These are phyloP conservation scores for Rhodotorula sp. DNA, from an alignment of 1,284 basidiomycete genomes.

Conservation along the genomic window DNA sequence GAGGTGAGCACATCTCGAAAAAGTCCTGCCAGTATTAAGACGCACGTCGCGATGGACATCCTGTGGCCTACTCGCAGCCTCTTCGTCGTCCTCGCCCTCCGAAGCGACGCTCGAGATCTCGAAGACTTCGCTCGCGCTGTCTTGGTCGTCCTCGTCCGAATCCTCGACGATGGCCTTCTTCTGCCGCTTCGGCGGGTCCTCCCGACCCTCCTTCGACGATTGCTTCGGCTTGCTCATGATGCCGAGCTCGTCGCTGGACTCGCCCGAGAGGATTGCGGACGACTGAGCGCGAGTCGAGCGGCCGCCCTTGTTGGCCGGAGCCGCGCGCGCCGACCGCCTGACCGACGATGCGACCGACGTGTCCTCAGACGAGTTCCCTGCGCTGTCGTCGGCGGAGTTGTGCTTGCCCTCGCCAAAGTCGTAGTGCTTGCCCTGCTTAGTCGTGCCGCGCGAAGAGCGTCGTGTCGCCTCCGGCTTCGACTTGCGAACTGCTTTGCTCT, in stretches of 20 bases:
- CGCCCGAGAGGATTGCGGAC: background rate
- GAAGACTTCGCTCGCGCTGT: background rate
- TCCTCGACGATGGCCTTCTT: background rate
- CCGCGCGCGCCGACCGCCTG: background rate
- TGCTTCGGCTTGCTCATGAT: background rate
- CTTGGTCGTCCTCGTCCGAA: conserved; percentile 5
- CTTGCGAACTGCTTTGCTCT: background rate
- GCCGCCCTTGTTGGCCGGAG: background rate
- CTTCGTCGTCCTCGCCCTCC: background rate
- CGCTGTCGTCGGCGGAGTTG: background rate
- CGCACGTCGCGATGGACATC: conserved; percentile 18
- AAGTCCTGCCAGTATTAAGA: fast-evolving
- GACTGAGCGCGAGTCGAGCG: background rate
- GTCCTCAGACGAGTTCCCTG: background rate
- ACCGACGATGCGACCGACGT: background rate
- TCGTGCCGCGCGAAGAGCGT: background rate
- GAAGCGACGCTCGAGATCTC: background rate
- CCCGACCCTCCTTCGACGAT: background rate
- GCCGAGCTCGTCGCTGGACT: conserved; percentile 12
- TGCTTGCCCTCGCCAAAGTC: conserved; percentile 1
- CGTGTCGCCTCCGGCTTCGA: background rate
- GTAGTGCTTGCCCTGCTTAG: conserved; percentile 5
- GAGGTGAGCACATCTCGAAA: no score
- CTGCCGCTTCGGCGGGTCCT: background rate
- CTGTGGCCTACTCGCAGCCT: conserved; percentile 3